A percentile compares a stretch with the other conserved stretches of the same genome.
These are phyloP conservation scores for Arthrobotrys iridis DNA, from an alignment of 2,329 filamentous ascomycete genomes.

Conservation along the genomic window DNA sequence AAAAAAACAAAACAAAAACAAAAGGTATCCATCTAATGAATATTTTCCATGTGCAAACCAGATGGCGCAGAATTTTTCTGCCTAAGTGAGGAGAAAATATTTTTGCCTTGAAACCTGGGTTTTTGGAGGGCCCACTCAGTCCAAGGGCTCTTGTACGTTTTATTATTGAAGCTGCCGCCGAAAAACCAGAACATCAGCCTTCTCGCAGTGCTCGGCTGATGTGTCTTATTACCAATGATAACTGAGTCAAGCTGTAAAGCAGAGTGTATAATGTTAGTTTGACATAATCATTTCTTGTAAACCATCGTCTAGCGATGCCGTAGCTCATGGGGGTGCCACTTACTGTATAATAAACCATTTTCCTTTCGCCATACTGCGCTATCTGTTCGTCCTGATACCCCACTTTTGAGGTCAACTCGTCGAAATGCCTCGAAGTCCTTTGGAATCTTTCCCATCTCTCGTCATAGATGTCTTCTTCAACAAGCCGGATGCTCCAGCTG, in stretches of 20 bases:
- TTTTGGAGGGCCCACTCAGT: conserved; percentile 31
- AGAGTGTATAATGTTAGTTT: conserved; percentile 17
- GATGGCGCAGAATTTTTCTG: neutral
- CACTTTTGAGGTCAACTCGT: conserved; percentile 21
- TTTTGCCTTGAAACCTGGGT: conserved; percentile 13
- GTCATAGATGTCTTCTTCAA: conserved; percentile 24
- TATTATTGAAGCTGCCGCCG: conserved; percentile 45
- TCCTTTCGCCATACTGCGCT: conserved; percentile 40
- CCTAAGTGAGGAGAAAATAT: neutral
- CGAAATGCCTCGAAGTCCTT: conserved; percentile 32
- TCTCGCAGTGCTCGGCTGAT: conserved; percentile 22
- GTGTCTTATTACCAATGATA: conserved; percentile 19
- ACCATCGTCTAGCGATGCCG: neutral
- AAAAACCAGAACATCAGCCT: conserved; percentile 48
- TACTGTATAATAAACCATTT: conserved; percentile 48
- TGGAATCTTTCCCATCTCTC: conserved; percentile 45
- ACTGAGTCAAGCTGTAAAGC: conserved; percentile 29
- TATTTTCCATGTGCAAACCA: neutral
- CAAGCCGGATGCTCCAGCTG: conserved; percentile 36
- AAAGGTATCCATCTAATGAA: neutral
- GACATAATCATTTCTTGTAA: conserved; percentile 17
- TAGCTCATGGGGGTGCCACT: neutral
- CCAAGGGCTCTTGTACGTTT: conserved; percentile 35
- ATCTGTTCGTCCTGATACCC: conserved; percentile 43
- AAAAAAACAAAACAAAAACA: neutral